phyloP scores from a whole-genome alignment of 768 basidiomycete species.

The Boletus bicolor region DNA sequence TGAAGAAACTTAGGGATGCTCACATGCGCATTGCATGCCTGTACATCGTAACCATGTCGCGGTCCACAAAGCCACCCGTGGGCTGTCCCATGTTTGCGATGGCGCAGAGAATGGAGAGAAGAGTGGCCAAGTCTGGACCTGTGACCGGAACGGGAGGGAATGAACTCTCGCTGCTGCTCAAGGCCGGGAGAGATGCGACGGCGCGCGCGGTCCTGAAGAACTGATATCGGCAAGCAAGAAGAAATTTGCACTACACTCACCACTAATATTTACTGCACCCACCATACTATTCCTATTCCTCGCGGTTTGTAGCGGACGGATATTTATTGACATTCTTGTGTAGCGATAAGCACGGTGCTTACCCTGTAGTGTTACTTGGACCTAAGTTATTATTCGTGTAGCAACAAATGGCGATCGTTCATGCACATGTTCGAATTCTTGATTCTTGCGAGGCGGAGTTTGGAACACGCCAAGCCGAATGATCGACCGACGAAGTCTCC shows the following conservation, averaged over 20 bases:
- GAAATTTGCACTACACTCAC: slow-evolving; percentile 5
- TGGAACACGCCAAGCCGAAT: background rate
- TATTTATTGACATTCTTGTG: slow-evolving; percentile 31
- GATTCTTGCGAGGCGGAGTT: background rate
- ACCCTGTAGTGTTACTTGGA: slow-evolving; percentile 15
- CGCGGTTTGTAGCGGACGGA: background rate
- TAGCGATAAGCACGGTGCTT: slow-evolving; percentile 25
- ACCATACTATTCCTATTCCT: background rate
- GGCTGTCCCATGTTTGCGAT: slow-evolving; percentile 55
- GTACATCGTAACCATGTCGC: slow-evolving; percentile 85
- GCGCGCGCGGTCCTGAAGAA: slow-evolving; percentile 51
- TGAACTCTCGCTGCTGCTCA: slow-evolving; percentile 75
- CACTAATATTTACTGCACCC: slow-evolving; percentile 7
- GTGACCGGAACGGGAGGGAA: slow-evolving; percentile 90
- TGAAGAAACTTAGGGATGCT: slow-evolving; percentile 80
- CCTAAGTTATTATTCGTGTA: slow-evolving; percentile 20
- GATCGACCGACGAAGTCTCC: background rate
- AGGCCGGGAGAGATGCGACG: slow-evolving; percentile 89
- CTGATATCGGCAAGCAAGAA: slow-evolving; percentile 2
- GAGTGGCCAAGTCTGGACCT: slow-evolving; percentile 44
- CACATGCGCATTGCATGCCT: slow-evolving; percentile 89
- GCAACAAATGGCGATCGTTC: slow-evolving; percentile 6
- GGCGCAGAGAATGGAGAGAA: slow-evolving; percentile 46
- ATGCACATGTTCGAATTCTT: background rate
- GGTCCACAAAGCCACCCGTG: slow-evolving; percentile 46